Conservation (phyloP, 2,329 filamentous ascomycete species). For the Ophiognomonia clavigignenti-juglandacearum region DNA sequence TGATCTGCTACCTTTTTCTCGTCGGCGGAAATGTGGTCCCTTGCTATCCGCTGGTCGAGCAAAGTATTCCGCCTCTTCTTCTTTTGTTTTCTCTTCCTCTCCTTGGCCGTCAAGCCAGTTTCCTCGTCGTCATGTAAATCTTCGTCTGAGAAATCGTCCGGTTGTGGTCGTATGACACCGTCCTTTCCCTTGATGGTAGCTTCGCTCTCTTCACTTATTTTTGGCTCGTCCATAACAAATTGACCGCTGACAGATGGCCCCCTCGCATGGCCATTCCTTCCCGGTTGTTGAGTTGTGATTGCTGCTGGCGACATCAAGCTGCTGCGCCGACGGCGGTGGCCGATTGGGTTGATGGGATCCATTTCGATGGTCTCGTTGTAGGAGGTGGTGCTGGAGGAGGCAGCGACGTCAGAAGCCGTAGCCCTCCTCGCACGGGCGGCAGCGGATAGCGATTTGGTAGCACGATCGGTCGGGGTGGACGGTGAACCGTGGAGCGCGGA, state of each 20-base stretch:
- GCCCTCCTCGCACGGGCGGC: constrained; percentile 14
- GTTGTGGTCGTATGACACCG: constrained; percentile 16
- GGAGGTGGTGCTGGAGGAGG: constrained; percentile 12
- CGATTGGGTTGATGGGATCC: constrained; percentile 42
- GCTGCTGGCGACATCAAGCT: constrained; percentile 41
- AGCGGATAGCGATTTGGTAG: not conserved
- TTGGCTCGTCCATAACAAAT: constrained; percentile 32
- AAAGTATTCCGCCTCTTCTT: constrained; percentile 63
- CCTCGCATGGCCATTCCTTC: constrained; percentile 22
- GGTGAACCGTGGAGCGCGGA: not conserved
- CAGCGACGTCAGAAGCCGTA: constrained; percentile 13
- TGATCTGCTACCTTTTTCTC: constrained; percentile 74
- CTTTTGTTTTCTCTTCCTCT: constrained; percentile 62
- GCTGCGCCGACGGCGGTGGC: constrained; percentile 52
- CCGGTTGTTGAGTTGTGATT: constrained; percentile 18
- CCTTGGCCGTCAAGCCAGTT: constrained; percentile 73
- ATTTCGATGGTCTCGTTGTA: constrained; percentile 47
- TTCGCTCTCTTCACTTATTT: constrained; percentile 40
- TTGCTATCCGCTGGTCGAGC: constrained; percentile 65
- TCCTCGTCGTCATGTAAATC: constrained; percentile 83
- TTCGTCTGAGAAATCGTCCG: constrained; percentile 59
- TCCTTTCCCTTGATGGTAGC: constrained; percentile 16
- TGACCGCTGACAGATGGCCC: constrained; percentile 25
- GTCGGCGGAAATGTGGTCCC: constrained; percentile 57
- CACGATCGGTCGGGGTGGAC: constrained; percentile 7